Conservation (phyloP, 495 filamentous ascomycete species). For the Endocarpon pusillum region DNA sequence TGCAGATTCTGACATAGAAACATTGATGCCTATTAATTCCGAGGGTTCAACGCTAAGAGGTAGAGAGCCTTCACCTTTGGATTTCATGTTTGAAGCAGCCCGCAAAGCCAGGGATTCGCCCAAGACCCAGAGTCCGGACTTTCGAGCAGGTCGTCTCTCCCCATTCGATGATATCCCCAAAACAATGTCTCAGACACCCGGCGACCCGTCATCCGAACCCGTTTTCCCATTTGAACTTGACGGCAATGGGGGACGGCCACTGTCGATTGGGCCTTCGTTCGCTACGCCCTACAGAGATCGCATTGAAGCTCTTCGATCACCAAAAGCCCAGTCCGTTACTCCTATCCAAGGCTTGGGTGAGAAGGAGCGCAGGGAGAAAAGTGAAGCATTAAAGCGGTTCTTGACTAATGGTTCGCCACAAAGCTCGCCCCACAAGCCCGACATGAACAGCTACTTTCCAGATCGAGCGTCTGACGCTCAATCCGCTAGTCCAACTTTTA, state of each 20-base stretch:
- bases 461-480: slow-evolving; percentile 7
- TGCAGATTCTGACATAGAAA: slow-evolving; percentile 19
- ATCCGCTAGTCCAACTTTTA: slow-evolving; percentile 16
- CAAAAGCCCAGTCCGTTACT: slow-evolving; percentile 11
- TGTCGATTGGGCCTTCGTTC: slow-evolving; percentile 43
- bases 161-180: slow-evolving; percentile 8
- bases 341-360: slow-evolving; percentile 15
- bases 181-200: background rate
- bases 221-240: slow-evolving; percentile 56
- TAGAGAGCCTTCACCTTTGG: slow-evolving; percentile 59
- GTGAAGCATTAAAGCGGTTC: slow-evolving; percentile 28
- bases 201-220: no score
- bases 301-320: slow-evolving; percentile 36
- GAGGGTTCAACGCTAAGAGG: no score
- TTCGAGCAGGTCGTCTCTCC: slow-evolving; percentile 18
- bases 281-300: slow-evolving; percentile 50
- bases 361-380: slow-evolving; percentile 26
- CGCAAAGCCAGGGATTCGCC: slow-evolving; percentile 38
- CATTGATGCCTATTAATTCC: no score
- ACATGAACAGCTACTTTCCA: slow-evolving; percentile 6
- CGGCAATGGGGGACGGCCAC: slow-evolving; percentile 23
- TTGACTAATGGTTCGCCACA: slow-evolving; percentile 26
- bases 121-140: slow-evolving; percentile 27
- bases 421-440: slow-evolving; percentile 14
- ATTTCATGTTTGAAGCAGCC: slow-evolving; percentile 77